phyloP scores from a whole-genome alignment of 2,329 filamentous ascomycete genomes.

The Ophioceras dolichostomum region DNA sequence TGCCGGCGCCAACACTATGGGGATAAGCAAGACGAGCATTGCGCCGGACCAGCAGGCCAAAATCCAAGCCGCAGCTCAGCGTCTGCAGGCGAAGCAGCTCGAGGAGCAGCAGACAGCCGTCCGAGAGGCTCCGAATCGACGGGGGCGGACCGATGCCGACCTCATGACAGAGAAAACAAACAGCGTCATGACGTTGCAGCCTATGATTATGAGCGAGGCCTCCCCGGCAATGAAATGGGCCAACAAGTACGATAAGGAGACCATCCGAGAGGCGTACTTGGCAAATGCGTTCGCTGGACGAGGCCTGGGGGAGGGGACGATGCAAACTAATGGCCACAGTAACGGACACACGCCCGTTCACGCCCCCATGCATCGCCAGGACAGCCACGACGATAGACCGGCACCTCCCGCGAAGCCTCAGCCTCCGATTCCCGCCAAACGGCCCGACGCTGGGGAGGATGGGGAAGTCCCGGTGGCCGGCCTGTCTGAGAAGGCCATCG shows the following conservation, averaged over 20 bases:
- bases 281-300: constrained; percentile 60
- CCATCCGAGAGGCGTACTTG: constrained; percentile 77
- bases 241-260: constrained; percentile 83
- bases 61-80: constrained; percentile 82
- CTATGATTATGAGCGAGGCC: constrained; percentile 72
- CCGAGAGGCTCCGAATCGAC: constrained; percentile 26
- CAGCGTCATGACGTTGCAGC: constrained; percentile 81
- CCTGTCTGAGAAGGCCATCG: constrained; percentile 23
- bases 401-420: constrained; percentile 24
- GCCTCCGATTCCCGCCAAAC: constrained; percentile 14
- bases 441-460: constrained; percentile 13
- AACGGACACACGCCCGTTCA: constrained; percentile 20
- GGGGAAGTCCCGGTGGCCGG: constrained; percentile 8
- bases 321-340: constrained; percentile 25
- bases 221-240: constrained; percentile 96
- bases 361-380: constrained; percentile 18
- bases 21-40: constrained; percentile 67
- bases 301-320: constrained; percentile 38
- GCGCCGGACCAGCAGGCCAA: constrained; percentile 84
- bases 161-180: constrained; percentile 62
- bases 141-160: constrained; percentile 41
- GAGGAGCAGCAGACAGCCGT: constrained; percentile 35
- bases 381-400: constrained; percentile 13
- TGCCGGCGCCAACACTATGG: constrained; percentile 23
- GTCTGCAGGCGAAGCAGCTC: constrained; percentile 62